Evolutionary conservation across 441 rosid species (phyloP).

Genomic region (Bocquillonia castaneifolia): DNA sequence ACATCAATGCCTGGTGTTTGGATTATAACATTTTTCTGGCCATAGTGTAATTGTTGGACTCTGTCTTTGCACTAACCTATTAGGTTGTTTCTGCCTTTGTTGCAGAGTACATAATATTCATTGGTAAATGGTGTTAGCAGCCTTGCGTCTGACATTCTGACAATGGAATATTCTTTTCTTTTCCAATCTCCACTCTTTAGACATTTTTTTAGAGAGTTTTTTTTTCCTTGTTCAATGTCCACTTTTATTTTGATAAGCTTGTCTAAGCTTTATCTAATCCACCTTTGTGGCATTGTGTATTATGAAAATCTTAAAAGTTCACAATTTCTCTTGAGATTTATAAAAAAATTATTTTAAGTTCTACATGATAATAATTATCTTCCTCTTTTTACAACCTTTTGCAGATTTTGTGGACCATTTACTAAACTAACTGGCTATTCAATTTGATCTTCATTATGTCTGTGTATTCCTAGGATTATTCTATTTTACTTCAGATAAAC

Average conservation of each 20-base stretch:
- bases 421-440: not conserved
- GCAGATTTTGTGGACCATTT: not conserved
- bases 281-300: not conserved
- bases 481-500: not conserved
- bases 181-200: too few species aligned
- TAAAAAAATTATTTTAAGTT: not conserved
- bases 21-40: not conserved
- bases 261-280: not conserved
- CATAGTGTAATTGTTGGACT: not conserved
- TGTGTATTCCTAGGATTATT: not conserved
- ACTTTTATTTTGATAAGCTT: not conserved
- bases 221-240: too few species aligned
- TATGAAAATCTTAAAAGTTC: not conserved
- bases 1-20: not conserved
- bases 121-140: not conserved
- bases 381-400: not conserved
- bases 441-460: not conserved
- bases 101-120: not conserved
- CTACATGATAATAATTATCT: not conserved
- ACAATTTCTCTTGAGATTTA: not conserved
- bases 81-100: not conserved
- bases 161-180: not conserved
- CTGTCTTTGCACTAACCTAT: not conserved
- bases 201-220: not conserved
- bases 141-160: not conserved